Conservation (phyloP, 257 asterid species). For the Scutellaria galericulata region DNA sequence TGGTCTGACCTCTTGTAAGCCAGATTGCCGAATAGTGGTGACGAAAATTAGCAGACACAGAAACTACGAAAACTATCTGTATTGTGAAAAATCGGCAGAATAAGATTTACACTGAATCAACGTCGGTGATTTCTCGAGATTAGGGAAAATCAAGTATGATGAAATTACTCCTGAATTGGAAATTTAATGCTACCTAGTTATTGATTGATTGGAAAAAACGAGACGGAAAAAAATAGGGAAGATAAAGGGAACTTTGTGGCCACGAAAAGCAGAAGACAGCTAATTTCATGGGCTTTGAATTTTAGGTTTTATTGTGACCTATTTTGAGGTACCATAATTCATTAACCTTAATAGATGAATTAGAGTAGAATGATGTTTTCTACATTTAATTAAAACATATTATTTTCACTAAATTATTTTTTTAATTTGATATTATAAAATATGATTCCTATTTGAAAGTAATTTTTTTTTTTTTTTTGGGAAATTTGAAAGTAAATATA, state of each 20-base stretch:
- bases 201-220: conserved; percentile 22
- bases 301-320: conserved; percentile 8
- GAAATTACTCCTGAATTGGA: conserved; percentile 21
- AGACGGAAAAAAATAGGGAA: not conserved
- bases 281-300: conserved; percentile 24
- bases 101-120: conserved; percentile 42
- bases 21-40: conserved; percentile 57
- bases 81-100: conserved; percentile 8
- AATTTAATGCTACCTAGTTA: not conserved
- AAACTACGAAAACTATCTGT: not conserved
- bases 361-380: not conserved
- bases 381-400: too few species aligned
- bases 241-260: conserved; percentile 33
- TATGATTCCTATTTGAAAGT: too few species aligned
- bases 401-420: too few species aligned
- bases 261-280: conserved; percentile 38
- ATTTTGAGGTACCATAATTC: conserved; percentile 16
- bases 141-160: conserved; percentile 3
- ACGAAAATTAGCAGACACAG: conserved; percentile 21
- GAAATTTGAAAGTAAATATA: too few species aligned
- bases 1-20: conserved; percentile 61
- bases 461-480: too few species aligned
- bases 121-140: conserved; percentile 18
- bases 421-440: too few species aligned
- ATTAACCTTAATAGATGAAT: not conserved